Base-by-base conservation (phyloP, 805 yeast species). In the Yarrowia yakushimensis region DNA sequence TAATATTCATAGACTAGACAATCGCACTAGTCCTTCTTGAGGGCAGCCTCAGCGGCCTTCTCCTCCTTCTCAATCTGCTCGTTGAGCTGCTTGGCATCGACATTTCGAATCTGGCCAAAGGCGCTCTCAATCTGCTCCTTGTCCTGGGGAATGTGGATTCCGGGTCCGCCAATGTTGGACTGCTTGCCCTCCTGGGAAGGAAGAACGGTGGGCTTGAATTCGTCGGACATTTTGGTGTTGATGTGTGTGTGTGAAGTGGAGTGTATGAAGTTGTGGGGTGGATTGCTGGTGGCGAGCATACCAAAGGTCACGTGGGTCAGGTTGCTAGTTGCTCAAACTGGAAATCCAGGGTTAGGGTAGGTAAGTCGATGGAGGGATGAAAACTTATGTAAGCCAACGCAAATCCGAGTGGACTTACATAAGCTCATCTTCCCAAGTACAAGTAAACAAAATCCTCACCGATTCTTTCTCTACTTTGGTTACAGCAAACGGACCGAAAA, bases 91-190 rank as follows among this genome's bases (percentile, higher is more conserved):
- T 59, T 59, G 54, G 62, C 54, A 18, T 59, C 62, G 37, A 59
- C 62, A n/a, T 59, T 59, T 59, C 62, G 52, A n/a, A 59, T 34
- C 62, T 59, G 54, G 43, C 54, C 54, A 28, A 59, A 59, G 34
- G 54, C 62, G 15, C 36, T 25, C 52, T 42, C 62, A 17, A 42
- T 9, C 62, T 43, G 54, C 43, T 42, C 54, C 54, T 59, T 59
- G 22, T 59, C 62, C 43, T 42, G 11, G 62, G 62, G 62, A 13
- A 59, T 59, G 25, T 59, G 62, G 43, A 59, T 59, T 3, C 62
- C 62, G 34, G 62, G 62, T 18, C 42, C 43, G 9, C 62, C 62
- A n/a, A 43, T 15, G 54, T 42, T 59, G 54, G 43, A 7, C 43
- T 59, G 62, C 54, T 59, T 42, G 17, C 54, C 54, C 28, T 59